phyloP scores from a whole-genome alignment of 179 eudicot species.

The Corrigiola litoralis region DNA sequence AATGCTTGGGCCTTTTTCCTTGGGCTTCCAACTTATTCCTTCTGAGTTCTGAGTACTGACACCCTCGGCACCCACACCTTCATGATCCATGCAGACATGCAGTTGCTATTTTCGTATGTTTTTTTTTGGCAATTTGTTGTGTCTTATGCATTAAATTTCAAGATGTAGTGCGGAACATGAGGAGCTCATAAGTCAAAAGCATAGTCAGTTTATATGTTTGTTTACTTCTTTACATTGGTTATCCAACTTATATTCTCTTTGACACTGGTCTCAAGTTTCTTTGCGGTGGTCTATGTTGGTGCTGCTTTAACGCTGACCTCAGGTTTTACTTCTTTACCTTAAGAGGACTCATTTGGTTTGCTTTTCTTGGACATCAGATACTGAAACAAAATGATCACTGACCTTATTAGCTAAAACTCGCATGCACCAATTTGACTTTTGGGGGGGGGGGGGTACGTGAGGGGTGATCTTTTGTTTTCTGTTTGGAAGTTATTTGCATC shows the following conservation, averaged over 20 bases:
- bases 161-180: conserved; percentile 9
- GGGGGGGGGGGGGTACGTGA: no score
- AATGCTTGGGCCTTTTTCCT: conserved; percentile 28
- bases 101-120: conserved; percentile 8
- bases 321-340: no score
- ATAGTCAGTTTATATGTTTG: conserved; percentile 4
- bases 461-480: no score
- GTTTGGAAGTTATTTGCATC: no score
- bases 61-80: conserved; percentile 23
- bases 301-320: no score
- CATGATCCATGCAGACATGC: conserved; percentile 26
- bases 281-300: conserved; percentile 22
- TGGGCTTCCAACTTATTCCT: conserved; percentile 33
- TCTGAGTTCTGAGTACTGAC: conserved; percentile 28
- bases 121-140: neutral
- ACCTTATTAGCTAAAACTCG: no score
- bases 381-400: no score
- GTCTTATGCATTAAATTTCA: neutral
- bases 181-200: conserved; percentile 25
- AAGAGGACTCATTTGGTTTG: no score
- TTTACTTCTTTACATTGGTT: conserved; percentile 4
- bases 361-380: no score
- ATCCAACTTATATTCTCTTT: conserved; percentile 19
- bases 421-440: no score
- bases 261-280: conserved; percentile 10